A percentile compares a stretch with the other conserved stretches of the same genome.
Conservation (phyloP, 1,284 basidiomycete genomes). For the Pholiota adiposa region DNA sequence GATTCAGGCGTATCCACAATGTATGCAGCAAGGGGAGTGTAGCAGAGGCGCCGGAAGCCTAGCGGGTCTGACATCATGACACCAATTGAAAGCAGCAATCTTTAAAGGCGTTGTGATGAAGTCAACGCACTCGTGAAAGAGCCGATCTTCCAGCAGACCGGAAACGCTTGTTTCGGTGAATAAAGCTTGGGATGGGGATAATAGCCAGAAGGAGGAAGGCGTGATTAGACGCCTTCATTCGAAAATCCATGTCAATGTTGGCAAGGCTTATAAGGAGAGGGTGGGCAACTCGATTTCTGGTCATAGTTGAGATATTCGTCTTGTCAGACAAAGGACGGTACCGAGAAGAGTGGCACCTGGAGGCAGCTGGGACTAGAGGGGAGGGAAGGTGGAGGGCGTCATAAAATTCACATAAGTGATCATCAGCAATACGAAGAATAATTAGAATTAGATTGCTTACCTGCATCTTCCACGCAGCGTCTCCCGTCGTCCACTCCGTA, state of each 20-base stretch:
- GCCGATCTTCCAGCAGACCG: neutral
- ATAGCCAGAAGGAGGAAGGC: neutral
- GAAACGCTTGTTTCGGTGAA: neutral
- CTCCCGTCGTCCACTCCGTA: slow-evolving; percentile 32
- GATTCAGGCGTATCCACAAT: neutral
- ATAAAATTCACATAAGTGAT: neutral
- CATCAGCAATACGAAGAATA: too few relatives aligned
- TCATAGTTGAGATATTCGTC: neutral
- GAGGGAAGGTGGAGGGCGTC: neutral
- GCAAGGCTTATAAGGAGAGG: neutral
- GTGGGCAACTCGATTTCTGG: neutral
- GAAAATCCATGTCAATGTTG: neutral
- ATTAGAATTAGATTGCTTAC: slow-evolving; percentile 17
- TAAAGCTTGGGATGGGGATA: neutral
- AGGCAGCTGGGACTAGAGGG: neutral
- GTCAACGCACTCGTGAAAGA: neutral
- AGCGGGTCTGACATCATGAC: neutral
- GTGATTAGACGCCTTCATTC: neutral
- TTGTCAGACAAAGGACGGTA: neutral
- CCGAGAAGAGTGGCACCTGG: neutral
- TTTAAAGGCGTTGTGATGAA: neutral
- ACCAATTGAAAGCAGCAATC: neutral
- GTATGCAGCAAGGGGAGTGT: neutral
- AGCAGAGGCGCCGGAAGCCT: neutral
- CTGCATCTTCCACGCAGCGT: slow-evolving; percentile 36